Base-by-base conservation (phyloP, 2,329 filamentous ascomycete genomes). In the Raffaelea ambrosiae region DNA sequence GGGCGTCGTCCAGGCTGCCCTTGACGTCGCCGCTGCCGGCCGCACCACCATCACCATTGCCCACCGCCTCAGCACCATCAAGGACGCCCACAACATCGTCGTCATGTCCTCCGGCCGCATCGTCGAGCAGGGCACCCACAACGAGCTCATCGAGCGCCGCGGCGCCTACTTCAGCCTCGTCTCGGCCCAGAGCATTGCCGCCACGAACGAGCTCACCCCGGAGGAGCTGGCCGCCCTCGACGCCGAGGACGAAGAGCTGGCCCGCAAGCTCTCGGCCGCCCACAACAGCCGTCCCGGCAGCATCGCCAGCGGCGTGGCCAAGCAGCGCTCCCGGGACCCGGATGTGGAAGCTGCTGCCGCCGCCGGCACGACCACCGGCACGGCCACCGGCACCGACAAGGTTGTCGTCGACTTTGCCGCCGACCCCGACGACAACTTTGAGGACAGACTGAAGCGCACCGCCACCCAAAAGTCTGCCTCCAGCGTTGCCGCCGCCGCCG, bases 41-140 rank as follows among this genome's bases (percentile, higher is more conserved):
- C 80, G 93, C 47, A 98, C 93, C 0, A 97, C 93, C 2, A 95
- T 97, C 57, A 87, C 90, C 7, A 97, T 98, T 64, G 93, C 93
- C 40, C 93, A 98, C 68, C 84, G 91, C 56, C 74, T 98, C 9
- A 95, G 89, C 1, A 98, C 93, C 5, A 95, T 98, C 69, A 89
- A 83, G 65, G 83, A 89, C 53, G 91, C 91, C 0, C 86, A 97
- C 65, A 96, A 95, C 59, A 98, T 98, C 56, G 87, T 97, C 13
- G 91, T 96, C 53, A 91, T 98, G 83, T 77, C 82, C 4, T 68
- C 82, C 51, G 93, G 93, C 13, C 70, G 74, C n/a, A 94, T 98
- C 51, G 75, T 95, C 13, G 93, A 98, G 65, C 89, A 96, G 65
- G 93, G 93, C 45, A 90, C 80, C 0, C 93, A 97, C 62, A 79